Evolutionary conservation across 1,139 yeast species (phyloP).

Genomic region (Candida sp.): DNA sequence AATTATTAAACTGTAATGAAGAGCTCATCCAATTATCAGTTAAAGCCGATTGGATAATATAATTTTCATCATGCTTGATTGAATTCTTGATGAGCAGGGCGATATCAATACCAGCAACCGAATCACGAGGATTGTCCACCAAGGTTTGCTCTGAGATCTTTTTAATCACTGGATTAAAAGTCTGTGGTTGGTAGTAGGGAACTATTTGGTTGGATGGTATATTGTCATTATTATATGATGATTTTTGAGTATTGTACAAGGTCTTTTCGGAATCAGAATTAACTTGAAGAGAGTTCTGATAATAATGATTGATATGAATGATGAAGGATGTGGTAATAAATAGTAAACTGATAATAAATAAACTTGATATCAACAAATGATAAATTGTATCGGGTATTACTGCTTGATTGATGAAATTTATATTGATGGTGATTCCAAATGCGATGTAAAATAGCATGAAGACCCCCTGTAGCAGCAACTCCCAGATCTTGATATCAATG

Average conservation of each 20-base stretch:
- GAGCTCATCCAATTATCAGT: constrained; percentile 1
- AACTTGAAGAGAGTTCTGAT: not conserved
- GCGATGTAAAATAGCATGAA: not conserved
- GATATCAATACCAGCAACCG: constrained; percentile 3
- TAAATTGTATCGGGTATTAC: not conserved
- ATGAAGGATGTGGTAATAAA: not conserved
- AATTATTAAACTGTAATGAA: not conserved
- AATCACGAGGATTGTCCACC: constrained; percentile 5
- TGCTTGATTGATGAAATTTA: not conserved
- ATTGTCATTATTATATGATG: not conserved
- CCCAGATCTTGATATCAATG: not conserved
- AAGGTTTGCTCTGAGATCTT: constrained; percentile 9
- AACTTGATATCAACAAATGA: not conserved
- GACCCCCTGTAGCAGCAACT: not conserved
- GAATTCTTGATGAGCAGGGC: constrained; percentile 1
- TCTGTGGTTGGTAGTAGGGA: not conserved
- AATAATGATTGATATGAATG: not conserved
- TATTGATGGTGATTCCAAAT: not conserved
- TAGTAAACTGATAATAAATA: not conserved
- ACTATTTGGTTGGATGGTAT: not conserved
- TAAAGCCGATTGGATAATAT: not conserved
- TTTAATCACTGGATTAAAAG: constrained; percentile 3
- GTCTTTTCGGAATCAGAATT: not conserved
- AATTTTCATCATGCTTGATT: not conserved
- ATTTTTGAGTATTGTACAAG: not conserved